phyloP scores from a whole-genome alignment of 169 alveolate genomes.

The Toxoplasma gondii region DNA sequence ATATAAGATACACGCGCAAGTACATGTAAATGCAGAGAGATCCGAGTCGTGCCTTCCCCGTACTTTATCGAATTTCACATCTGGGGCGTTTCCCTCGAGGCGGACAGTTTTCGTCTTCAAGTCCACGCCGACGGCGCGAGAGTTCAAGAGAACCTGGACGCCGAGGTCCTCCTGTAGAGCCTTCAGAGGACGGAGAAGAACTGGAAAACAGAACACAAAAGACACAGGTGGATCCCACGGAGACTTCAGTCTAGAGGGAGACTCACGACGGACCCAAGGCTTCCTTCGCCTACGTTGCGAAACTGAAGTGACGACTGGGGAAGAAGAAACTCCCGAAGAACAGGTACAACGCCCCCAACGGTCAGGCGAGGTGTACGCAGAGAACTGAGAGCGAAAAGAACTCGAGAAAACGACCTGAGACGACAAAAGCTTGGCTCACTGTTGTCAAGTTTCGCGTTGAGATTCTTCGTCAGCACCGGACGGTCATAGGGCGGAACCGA shows the following conservation, averaged over 20 bases:
- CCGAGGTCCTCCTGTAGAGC: constrained; percentile 16
- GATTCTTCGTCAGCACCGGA: constrained; percentile 66
- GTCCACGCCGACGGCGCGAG: not conserved
- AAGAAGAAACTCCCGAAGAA: too few relatives aligned
- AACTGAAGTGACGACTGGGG: too few relatives aligned
- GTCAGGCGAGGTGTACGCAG: too few relatives aligned
- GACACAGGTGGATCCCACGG: too few relatives aligned
- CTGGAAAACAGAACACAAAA: not conserved
- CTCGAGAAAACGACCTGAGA: not conserved
- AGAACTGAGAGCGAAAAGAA: too few relatives aligned
- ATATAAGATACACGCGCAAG: too few relatives aligned
- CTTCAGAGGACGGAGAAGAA: not conserved
- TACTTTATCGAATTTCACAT: constrained; percentile 16
- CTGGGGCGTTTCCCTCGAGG: not conserved
- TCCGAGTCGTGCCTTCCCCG: not conserved
- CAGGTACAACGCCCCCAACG: too few relatives aligned
- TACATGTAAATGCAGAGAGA: not conserved
- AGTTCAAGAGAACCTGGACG: not conserved
- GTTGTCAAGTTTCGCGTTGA: constrained; percentile 49
- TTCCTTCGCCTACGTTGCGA: too few relatives aligned
- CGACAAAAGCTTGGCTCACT: not conserved
- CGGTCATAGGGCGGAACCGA: constrained; percentile 70
- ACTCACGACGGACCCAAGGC: too few relatives aligned
- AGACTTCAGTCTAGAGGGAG: too few relatives aligned
- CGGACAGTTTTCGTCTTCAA: not conserved